Evolutionary conservation across 2,329 filamentous ascomycete genomes (phyloP), one percentile per base, ranked within the genome.

Genomic region (Aspergillus pseudoterreus): DNA sequence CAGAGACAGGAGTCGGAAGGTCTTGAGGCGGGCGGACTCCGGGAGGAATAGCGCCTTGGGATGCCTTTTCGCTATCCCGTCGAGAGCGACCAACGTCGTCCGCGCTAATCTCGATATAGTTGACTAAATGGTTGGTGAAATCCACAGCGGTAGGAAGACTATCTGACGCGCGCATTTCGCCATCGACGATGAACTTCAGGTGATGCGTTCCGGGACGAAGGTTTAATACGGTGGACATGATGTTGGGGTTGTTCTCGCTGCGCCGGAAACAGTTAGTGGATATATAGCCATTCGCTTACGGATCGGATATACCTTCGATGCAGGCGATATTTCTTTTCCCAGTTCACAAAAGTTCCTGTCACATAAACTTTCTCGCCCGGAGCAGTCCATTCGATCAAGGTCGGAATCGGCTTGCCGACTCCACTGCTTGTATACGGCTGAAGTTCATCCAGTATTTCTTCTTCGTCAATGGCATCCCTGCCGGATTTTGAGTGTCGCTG

Each of bases 71-170:
- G 39, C 68, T 71, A 36, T 69, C 69, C 27, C 69, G 63, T 42
- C 69, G 63, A 39, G 64, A 54, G 36, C 67, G 65, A 43, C 61
- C 59, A 21, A 85, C 72, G 64, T 92, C 87, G 50, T 91, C 86
- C 33, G 89, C 84, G 63, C 82, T 89, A 56, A 97, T 88, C 75
- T 99, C 94, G 65, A 99, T 90, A 69, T 97, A 99, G 74, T 99
- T 99, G 72, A 99, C 92, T 15, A 99, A 79, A 67, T 96, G 95
- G 75, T 97, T 97, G 58, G 91, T 95, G 70, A 95, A 96, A 70
- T 99, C 94, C 52, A 99, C 94, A 1, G 94, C 95, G 0, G 94
- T 97, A 12, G 94, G 92, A 50, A 96, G 79, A 57, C 88, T 84
- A 54, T 88, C 85, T 14, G 90, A 94, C 12, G 91, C 94, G 67